Conservation (phyloP, 257 asterid species). For the Solanum piurae region DNA sequence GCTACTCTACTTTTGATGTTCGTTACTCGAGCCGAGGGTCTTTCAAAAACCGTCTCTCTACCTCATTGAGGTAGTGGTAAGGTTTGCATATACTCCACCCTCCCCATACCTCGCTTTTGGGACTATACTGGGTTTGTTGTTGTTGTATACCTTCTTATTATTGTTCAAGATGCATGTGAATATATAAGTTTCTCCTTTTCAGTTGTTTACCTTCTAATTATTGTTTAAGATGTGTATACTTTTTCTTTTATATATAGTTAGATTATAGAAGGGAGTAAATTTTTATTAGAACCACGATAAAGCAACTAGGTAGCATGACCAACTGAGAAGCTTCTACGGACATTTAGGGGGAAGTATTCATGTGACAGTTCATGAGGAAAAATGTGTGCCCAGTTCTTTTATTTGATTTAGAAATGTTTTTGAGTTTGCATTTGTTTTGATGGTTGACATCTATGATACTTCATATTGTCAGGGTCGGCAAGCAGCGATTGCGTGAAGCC, state of each 20-base stretch:
- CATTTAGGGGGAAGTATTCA: neutral
- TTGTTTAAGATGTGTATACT: neutral
- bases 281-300: neutral
- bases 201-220: neutral
- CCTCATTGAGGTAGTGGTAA: no score
- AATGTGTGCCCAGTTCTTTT: neutral
- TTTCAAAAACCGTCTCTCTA: no score
- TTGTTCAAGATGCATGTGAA: neutral
- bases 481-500: constrained; percentile 86
- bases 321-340: neutral
- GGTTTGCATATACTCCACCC: no score
- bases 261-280: neutral
- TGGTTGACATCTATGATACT: neutral
- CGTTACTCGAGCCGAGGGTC: neutral
- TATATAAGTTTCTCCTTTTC: neutral
- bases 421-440: neutral
- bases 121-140: no score
- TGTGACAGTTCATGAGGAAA: neutral
- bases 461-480: constrained; percentile 41
- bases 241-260: neutral
- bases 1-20: neutral
- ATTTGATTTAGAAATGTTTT: neutral
- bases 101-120: no score
- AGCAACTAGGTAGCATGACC: neutral
- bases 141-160: neutral